phyloP scores from a whole-genome alignment of 148 eudicot genomes.

The Heliamphora exappendiculata region DNA sequence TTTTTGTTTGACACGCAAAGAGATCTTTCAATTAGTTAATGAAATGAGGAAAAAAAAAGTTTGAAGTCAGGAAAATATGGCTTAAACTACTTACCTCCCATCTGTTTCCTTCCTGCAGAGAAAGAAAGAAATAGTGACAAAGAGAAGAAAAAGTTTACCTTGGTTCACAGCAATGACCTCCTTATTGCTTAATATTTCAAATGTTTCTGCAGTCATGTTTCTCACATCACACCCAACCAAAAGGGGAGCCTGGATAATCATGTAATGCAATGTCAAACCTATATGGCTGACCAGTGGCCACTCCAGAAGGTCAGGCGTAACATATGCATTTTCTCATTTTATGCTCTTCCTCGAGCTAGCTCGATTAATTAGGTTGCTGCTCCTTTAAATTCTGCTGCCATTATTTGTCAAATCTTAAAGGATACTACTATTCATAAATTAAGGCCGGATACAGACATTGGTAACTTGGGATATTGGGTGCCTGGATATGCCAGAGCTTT shows the following conservation, averaged over 20 bases:
- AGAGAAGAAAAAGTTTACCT: slow-evolving; percentile 36
- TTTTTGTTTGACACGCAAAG: background rate
- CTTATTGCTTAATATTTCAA: slow-evolving; percentile 56
- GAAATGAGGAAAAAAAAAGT: background rate
- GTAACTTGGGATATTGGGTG: background rate
- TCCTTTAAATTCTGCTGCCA: background rate
- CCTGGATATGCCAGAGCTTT: background rate
- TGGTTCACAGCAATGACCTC: slow-evolving; percentile 93
- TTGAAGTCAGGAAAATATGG: background rate
- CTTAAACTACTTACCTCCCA: background rate
- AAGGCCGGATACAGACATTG: background rate
- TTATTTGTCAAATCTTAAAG: background rate
- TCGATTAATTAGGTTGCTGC: background rate
- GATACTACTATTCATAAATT: background rate
- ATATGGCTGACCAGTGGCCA: background rate
- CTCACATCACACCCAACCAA: slow-evolving; percentile 91
- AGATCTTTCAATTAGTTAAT: background rate
- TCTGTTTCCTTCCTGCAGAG: background rate
- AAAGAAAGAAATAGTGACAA: background rate
- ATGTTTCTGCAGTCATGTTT: slow-evolving; percentile 85
- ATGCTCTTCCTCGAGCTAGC: background rate
- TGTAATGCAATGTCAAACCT: slow-evolving; percentile 1
- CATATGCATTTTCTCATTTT: background rate
- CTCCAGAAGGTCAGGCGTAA: background rate
- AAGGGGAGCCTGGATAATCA: slow-evolving; percentile 68